Percentiles rank a stretch among this genome's conserved stretches.
These are phyloP conservation scores for Dovyalis caffra DNA, from an alignment of 345 rosid species.

Conservation along the genomic window DNA sequence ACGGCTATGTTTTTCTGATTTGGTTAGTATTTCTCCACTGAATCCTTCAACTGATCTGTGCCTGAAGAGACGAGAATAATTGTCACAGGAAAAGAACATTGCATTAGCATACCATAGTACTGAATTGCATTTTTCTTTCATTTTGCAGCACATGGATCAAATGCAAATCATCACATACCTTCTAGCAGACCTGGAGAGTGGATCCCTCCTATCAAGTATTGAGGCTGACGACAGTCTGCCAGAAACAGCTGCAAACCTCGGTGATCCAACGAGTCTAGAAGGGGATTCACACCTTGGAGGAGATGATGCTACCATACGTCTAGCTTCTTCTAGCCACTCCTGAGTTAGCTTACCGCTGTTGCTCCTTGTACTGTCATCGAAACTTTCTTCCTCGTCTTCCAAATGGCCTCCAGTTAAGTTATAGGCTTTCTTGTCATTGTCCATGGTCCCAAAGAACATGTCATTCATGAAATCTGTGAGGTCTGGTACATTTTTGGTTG, in stretches of 20 bases:
- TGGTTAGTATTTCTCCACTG: slow-evolving; percentile 53
- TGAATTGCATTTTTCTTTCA: neutral
- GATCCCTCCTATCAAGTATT: slow-evolving; percentile 46
- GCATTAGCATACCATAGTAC: too few relatives aligned
- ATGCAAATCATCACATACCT: slow-evolving; percentile 30
- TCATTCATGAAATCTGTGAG: slow-evolving; percentile 71
- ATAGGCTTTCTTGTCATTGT: slow-evolving; percentile 37
- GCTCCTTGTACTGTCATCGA: slow-evolving; percentile 57
- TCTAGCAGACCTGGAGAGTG: slow-evolving; percentile 67
- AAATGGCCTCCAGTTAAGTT: slow-evolving; percentile 37
- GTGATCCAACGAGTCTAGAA: slow-evolving; percentile 38
- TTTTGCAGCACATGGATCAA: neutral
- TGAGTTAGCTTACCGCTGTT: slow-evolving; percentile 53
- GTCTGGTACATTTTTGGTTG: slow-evolving; percentile 37
- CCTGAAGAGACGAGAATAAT: slow-evolving; percentile 22
- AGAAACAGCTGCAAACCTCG: slow-evolving; percentile 41
- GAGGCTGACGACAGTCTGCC: slow-evolving; percentile 37
- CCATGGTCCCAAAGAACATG: slow-evolving; percentile 52
- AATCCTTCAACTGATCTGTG: slow-evolving; percentile 45
- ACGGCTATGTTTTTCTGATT: slow-evolving; percentile 48
- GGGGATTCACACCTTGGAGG: slow-evolving; percentile 49
- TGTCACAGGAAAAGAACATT: too few relatives aligned
- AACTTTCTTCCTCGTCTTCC: slow-evolving; percentile 22
- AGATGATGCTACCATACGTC: slow-evolving; percentile 49
- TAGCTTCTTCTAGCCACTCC: slow-evolving; percentile 64